Base-by-base conservation (phyloP, 371 early-diverging fungal genomes). In the Actinomortierella ambigua region DNA sequence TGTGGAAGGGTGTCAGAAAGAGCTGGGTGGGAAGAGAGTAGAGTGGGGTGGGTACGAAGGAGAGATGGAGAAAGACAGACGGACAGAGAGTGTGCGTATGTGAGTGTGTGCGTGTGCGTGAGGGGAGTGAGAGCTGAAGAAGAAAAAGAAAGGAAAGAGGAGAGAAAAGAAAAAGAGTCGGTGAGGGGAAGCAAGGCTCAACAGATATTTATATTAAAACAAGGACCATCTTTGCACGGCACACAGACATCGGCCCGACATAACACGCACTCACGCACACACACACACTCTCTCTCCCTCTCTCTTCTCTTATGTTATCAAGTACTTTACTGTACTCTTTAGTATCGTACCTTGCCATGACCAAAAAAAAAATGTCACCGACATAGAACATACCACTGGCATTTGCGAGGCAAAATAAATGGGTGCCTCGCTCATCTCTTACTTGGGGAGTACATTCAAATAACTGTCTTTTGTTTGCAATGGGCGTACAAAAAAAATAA, bases 121-220 rank as follows among this genome's bases (percentile, higher is more conserved):
- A 54, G 41, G 41, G 23, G 50, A n/a, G 34, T 34, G 34, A 6
- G 34, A 34, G 34, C 34, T 34, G 34, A 34, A 34, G 40, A 59
- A 55, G 62, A 48, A 61, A 17, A 42, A 28, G 42, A 61, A 50
- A n/a, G 18, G 22, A 50, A 18, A 44, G 29, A 28, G 26, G 15
- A 52, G 23, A 41, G 27, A 34, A 14, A 22, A 34, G 18, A 50
- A 48, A 27, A 43, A 43, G 13, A 27, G 26, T 6, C 4, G 28
- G 26, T 41, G 51, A 26, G 17, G 26, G 47, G 17, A 42, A 40
- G 39, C 39, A 22, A 58, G 50, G 43, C 29, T 34, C 34, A 34
- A 4, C 34, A 6, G 34, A 11, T 34, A 34, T 34, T 34, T 34
- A 34, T 34, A 34, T 34, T 34, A n/a, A n/a, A n/a, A n/a, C n/a